A percentile compares a stretch with the other conserved stretches of the same genome.
phyloP scores from a whole-genome alignment of 2,329 filamentous ascomycete species.

The Anisogramma anomala region DNA sequence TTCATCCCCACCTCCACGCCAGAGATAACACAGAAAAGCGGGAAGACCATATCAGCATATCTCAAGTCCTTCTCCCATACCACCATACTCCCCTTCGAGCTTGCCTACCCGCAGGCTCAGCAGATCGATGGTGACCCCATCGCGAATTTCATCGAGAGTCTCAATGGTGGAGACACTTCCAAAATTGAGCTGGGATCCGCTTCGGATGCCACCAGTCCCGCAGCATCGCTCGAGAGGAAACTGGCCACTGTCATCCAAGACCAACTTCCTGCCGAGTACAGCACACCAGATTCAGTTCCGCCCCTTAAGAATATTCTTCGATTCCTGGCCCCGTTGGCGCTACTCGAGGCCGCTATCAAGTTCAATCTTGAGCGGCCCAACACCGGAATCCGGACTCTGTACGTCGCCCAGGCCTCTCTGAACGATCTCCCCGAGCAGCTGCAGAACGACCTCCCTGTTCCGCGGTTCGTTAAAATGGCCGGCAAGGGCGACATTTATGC shows the following conservation, averaged over 20 bases:
- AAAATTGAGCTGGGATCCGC: background rate
- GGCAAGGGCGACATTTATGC: conserved; percentile 79
- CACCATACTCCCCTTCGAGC: conserved; percentile 8
- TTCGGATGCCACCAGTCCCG: background rate
- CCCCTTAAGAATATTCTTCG: conserved; percentile 33
- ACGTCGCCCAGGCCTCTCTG: conserved; percentile 75
- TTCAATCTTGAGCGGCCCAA: conserved; percentile 28
- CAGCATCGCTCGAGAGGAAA: background rate
- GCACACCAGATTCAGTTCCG: too few species aligned
- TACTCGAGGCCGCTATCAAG: conserved; percentile 48
- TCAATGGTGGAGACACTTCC: background rate
- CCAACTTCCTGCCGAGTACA: too few species aligned
- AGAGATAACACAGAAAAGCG: background rate
- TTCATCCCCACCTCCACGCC: background rate
- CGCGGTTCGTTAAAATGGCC: conserved; percentile 47
- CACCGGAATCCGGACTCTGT: conserved; percentile 38
- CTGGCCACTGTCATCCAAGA: conserved; percentile 1
- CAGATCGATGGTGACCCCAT: background rate
- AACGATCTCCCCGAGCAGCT: conserved; percentile 53
- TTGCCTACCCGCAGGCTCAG: conserved; percentile 9
- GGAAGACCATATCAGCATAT: conserved; percentile 1
- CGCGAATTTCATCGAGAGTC: conserved; percentile 1
- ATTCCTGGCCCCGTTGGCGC: conserved; percentile 48
- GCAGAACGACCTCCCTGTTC: conserved; percentile 55
- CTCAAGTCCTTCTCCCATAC: conserved; percentile 2